Base-by-base conservation (phyloP, 31 red algal species). In the Odonthalia washingtoniensis region DNA sequence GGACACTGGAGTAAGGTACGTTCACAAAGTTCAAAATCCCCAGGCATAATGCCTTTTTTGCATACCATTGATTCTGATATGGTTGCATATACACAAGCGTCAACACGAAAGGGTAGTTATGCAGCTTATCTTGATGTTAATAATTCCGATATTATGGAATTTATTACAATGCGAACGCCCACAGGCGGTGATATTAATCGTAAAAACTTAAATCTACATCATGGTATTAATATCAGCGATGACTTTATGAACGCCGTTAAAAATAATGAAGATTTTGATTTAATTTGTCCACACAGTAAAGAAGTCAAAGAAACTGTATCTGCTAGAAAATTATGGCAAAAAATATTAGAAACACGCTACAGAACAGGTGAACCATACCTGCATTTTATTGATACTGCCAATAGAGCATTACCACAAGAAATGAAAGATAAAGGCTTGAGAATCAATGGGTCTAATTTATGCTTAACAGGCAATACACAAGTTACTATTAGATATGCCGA, bases 71-170 rank as follows among this genome's bases (percentile, higher is more conserved):
- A 67, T 35, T 33, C 27, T 30, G 64, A 35, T 33, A 67, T 67
- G 27, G 64, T 33, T 67, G 33, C 33, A 33, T 30, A 33, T 67
- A 33, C 64, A 33, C 64, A 67, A 67, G 64, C 30, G 27, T 30
- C 64, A 35, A 35, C 33, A 33, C 64, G 64, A 33, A 30, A 35
- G 33, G 64, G 64, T 67, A 33, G 30, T 33, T 67, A 33, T 67
- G 64, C 64, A 30, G 64, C 64, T 30, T 67, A 67, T 67, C 64
- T 67, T 35, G 30, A 30, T 33, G 64, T 67, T 67, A 35, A 67
- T 30, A 30, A 67, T 35, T 30, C 64, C 27, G 64, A 67, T 67
- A 67, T 67, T 33, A 35, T 33, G 33, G 64, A 67, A 67, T 67
- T 67, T 67, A 33, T 67, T 33, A 35, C 27, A 67, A 67, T 67